A percentile compares a stretch with the other conserved stretches of the same genome.
Conservation (phyloP, 2,329 filamentous ascomycete species). For the Xylariaceae sp. region DNA sequence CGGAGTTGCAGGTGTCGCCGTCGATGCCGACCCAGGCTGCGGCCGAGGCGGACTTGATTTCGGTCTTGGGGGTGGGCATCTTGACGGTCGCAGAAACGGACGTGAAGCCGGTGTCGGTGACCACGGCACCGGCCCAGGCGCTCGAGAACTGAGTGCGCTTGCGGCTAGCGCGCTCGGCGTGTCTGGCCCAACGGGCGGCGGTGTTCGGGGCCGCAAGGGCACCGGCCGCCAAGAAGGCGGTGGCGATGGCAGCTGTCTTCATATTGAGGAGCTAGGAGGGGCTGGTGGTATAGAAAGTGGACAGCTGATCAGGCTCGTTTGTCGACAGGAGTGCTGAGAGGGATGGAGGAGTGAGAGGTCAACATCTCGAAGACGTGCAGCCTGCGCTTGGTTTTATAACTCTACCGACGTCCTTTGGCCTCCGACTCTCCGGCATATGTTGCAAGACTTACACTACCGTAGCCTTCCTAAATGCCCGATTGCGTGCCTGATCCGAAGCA, state of each 20-base stretch:
- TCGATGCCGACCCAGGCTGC: constrained; percentile 56
- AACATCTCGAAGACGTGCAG: background rate
- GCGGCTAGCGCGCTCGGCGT: constrained; percentile 25
- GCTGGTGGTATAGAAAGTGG: background rate
- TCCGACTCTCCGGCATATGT: background rate
- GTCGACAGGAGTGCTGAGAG: background rate
- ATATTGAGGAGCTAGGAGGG: constrained; percentile 36
- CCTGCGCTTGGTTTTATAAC: background rate
- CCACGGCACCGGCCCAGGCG: constrained; percentile 57
- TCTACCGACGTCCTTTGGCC: background rate
- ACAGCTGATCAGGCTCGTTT: background rate
- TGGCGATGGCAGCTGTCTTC: constrained; percentile 43
- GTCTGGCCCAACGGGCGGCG: constrained; percentile 37
- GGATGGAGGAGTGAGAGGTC: background rate
- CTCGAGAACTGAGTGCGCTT: constrained; percentile 25
- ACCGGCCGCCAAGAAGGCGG: constrained; percentile 39
- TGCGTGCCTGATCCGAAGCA: background rate
- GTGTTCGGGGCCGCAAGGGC: constrained; percentile 45
- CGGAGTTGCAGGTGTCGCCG: constrained; percentile 52
- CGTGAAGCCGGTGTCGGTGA: constrained; percentile 43
- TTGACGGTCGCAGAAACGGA: constrained; percentile 50
- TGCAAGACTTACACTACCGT: background rate
- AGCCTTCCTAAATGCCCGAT: background rate
- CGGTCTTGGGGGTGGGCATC: constrained; percentile 44
- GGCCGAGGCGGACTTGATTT: constrained; percentile 14